Evolutionary conservation across 306 rosid genomes (phyloP), one percentile per base, ranked within the genome.

Genomic region (Amphicarpaea edgeworthii): DNA sequence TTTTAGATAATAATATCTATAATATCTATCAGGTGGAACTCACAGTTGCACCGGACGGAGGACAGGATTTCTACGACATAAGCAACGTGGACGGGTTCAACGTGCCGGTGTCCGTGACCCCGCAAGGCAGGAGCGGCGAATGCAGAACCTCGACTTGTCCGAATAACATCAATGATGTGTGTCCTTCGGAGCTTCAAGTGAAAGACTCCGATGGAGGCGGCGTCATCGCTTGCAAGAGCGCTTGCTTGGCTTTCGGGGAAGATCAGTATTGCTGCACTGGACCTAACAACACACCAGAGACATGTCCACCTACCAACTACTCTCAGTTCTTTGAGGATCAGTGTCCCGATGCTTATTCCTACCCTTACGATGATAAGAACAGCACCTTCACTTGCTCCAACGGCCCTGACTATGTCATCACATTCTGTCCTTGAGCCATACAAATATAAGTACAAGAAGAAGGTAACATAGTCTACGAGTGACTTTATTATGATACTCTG

Each of bases 181-280:
- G 95, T 23, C 91, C 89, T 0, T 3, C 69, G 0, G 81, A 80
- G 1, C 50, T 89, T 7, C 85, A 85, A 6, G 10, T 79, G 46
- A 76, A 20, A 49, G 86, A 34, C 0, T 16, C 67, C 0, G 78
- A 32, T 30, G 96, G 91, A 0, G 46, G 91, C 1, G 46, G 0
- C 0, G 93, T 88, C 10, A 28, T 90, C 0, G 90, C 86, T 3
- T 92, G 97, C 73, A 87, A 88, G 85, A 92, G 97, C 37, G 96
- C 92, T 9, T 90, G 97, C 6, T 0, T 71, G 82, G 90, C 82
- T 47, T 79, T 90, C 8, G 68, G 73, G 1, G n/a, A 38, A 40
- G 88, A 87, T 3, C n/a, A 85, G 6, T 92, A 81, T 42, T 93
- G 96, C 28, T 93, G 96, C 74, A 72, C 69, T 0, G 87, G 90